Conservation (phyloP, 192 early-diverging fungal genomes). For the Coemansia sp. region DNA sequence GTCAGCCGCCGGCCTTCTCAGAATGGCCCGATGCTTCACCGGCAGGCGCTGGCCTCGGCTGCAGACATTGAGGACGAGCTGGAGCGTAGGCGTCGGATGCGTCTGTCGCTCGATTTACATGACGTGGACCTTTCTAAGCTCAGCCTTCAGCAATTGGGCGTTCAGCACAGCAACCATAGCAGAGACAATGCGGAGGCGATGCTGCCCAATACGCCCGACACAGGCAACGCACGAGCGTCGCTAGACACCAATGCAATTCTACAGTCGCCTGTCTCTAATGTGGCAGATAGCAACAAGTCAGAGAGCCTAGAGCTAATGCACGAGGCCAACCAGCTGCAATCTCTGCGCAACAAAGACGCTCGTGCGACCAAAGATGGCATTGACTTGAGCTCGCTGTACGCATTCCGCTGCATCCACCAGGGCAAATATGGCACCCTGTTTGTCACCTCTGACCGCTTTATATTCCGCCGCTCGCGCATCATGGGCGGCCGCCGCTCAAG, state of each 20-base stretch:
- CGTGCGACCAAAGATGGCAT: slow-evolving; percentile 25
- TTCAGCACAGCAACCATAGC: background rate
- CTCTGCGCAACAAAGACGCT: slow-evolving; percentile 44
- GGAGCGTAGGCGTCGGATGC: slow-evolving; percentile 12
- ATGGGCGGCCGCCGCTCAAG: slow-evolving; percentile 46
- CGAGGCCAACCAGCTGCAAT: slow-evolving; percentile 32
- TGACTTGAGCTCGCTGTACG: slow-evolving; percentile 42
- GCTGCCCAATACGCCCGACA: slow-evolving; percentile 1
- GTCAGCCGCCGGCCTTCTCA: slow-evolving; percentile 2
- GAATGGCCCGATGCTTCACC: background rate
- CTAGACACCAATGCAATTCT: slow-evolving; percentile 2
- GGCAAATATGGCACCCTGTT: slow-evolving; percentile 54
- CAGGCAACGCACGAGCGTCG: background rate
- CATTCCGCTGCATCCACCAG: slow-evolving; percentile 49
- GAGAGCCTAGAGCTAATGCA: slow-evolving; percentile 35
- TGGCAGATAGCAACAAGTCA: background rate
- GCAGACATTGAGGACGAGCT: background rate
- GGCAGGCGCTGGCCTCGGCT: background rate
- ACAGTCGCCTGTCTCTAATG: slow-evolving; percentile 10
- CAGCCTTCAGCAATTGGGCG: background rate
- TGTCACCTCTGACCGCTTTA: slow-evolving; percentile 38
- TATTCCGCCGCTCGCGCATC: slow-evolving; percentile 51
- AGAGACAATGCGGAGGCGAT: background rate
- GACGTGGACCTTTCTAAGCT: slow-evolving; percentile 1
- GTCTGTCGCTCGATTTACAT: slow-evolving; percentile 1